These are phyloP conservation scores for Zoysia pacifica DNA, from an alignment of 176 grass and related monocot genomes.

Conservation along the genomic window DNA sequence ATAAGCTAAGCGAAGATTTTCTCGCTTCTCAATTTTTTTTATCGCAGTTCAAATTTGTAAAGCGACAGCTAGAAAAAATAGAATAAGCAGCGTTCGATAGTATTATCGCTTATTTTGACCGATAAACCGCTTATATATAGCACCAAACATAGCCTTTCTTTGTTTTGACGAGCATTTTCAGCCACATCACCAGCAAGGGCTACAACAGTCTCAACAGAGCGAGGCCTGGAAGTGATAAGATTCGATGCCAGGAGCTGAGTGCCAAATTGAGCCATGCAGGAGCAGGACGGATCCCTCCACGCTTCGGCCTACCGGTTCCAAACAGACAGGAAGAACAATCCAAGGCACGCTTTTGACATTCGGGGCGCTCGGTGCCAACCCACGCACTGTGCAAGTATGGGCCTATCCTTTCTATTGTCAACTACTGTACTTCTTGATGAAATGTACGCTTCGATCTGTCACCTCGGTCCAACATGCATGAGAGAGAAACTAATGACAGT, in stretches of 20 bases:
- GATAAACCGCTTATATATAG: too few species aligned
- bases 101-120: too few species aligned
- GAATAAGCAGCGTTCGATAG: too few species aligned
- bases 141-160: too few species aligned
- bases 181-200: too few species aligned
- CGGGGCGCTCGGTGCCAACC: conserved; percentile 1
- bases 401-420: not conserved
- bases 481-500: too few species aligned
- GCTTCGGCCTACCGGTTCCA: not conserved
- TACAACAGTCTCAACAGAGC: not conserved
- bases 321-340: conserved; percentile 29
- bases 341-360: conserved; percentile 31
- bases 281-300: not conserved
- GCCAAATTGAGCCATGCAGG: conserved; percentile 19
- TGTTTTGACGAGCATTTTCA: too few species aligned
- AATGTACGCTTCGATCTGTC: not conserved
- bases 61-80: too few species aligned
- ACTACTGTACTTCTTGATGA: not conserved
- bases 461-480: not conserved
- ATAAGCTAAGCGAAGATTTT: too few species aligned
- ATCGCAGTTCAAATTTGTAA: too few species aligned
- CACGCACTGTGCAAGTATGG: not conserved
- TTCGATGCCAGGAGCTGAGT: conserved; percentile 15
- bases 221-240: not conserved
- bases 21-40: too few species aligned